Percentiles rank a stretch among this genome's conserved stretches.
phyloP scores from a whole-genome alignment of 768 basidiomycete species.

The Kwoniella sp. region DNA sequence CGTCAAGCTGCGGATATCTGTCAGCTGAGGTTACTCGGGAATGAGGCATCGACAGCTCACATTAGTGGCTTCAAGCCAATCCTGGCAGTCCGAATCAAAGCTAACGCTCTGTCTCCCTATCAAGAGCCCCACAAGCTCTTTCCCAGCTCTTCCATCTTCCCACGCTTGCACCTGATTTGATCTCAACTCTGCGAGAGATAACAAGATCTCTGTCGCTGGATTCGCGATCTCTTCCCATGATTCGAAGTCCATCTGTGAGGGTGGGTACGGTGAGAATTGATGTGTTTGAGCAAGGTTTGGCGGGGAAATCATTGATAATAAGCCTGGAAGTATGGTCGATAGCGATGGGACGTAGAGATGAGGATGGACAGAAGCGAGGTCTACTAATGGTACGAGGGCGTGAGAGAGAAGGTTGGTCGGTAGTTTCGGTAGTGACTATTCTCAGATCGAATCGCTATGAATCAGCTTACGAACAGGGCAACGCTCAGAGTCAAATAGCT shows the following conservation, averaged over 20 bases:
- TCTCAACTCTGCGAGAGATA: constrained; percentile 73
- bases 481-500: not conserved
- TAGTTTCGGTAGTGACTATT: constrained; percentile 28
- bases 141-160: constrained; percentile 62
- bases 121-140: constrained; percentile 47
- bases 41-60: constrained; percentile 50
- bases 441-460: not conserved
- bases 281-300: constrained; percentile 16
- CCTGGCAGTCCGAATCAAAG: constrained; percentile 52
- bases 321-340: constrained; percentile 25
- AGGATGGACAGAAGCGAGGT: constrained; percentile 40
- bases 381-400: constrained; percentile 40
- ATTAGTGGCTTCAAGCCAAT: constrained; percentile 71
- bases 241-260: constrained; percentile 58
- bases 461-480: not conserved
- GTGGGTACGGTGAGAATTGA: constrained; percentile 30
- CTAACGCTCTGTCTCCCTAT: constrained; percentile 42
- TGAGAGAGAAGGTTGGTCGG: constrained; percentile 31
- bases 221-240: constrained; percentile 70
- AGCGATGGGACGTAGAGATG: constrained; percentile 32
- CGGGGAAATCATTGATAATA: constrained; percentile 33
- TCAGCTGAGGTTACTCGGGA: not conserved
- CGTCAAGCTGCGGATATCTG: constrained; percentile 57
- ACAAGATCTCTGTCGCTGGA: constrained; percentile 78
- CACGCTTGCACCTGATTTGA: constrained; percentile 78